Evolutionary conservation across 345 rosid species (phyloP).

Genomic region (Camelina neglecta): DNA sequence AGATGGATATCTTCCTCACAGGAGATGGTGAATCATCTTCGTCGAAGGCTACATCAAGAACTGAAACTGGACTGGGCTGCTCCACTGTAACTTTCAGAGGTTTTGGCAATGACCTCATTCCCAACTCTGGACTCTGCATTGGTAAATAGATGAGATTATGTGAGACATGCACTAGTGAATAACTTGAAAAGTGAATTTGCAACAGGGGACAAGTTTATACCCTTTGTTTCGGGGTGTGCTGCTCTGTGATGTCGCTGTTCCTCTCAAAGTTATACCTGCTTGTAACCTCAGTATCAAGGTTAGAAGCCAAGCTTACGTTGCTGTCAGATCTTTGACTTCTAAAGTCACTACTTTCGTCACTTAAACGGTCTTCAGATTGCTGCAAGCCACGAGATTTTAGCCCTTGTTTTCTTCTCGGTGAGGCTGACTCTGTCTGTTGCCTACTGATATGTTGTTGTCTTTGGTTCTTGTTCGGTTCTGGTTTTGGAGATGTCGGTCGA

Average conservation of each 20-base stretch:
- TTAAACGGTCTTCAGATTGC: constrained; percentile 53
- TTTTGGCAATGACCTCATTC: constrained; percentile 48
- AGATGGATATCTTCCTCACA: constrained; percentile 68
- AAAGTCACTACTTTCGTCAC: constrained; percentile 52
- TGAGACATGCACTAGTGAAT: constrained; percentile 26
- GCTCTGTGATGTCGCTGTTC: constrained; percentile 46
- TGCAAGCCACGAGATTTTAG: constrained; percentile 45
- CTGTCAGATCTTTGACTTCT: constrained; percentile 69
- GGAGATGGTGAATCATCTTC: constrained; percentile 87
- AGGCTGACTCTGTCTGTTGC: constrained; percentile 55
- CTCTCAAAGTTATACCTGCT: constrained; percentile 57
- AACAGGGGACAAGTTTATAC: constrained; percentile 40
- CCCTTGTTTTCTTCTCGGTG: constrained; percentile 49
- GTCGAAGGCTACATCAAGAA: constrained; percentile 80
- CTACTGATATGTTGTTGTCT: constrained; percentile 57
- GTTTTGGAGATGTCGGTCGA: constrained; percentile 46
- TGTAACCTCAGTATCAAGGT: constrained; percentile 65
- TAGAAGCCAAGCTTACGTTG: constrained; percentile 57
- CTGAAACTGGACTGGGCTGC: constrained; percentile 94
- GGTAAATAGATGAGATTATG: constrained; percentile 41
- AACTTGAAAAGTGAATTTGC: constrained; percentile 36
- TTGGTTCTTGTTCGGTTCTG: constrained; percentile 52
- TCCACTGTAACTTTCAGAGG: constrained; percentile 54
- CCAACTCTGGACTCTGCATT: constrained; percentile 58
- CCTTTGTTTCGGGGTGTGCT: constrained; percentile 45